Percentiles rank a stretch among this genome's conserved stretches.
These are phyloP conservation scores for Schoenoplectus triqueter DNA, from an alignment of 202 grass and related monocot species.

Conservation along the genomic window DNA sequence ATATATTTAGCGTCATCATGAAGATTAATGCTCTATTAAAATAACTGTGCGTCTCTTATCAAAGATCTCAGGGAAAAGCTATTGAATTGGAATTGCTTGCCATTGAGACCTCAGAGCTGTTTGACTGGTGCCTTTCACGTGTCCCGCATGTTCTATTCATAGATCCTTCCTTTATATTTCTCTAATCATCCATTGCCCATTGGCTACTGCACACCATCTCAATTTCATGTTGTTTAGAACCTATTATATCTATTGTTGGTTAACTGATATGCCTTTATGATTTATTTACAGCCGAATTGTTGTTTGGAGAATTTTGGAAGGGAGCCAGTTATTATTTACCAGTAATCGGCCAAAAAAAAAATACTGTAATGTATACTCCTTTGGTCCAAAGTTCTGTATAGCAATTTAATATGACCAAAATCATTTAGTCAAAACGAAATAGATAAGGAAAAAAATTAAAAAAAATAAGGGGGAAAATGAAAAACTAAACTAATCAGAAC, in stretches of 20 bases:
- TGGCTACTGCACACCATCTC: not conserved
- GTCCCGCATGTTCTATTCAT: not conserved
- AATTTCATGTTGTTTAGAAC: too few relatives aligned
- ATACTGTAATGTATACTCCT: constrained; percentile 31
- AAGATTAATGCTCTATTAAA: too few relatives aligned
- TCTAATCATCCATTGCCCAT: not conserved
- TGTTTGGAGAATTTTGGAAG: not conserved
- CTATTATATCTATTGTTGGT: too few relatives aligned
- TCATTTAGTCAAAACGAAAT: constrained; percentile 37
- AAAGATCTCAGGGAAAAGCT: too few relatives aligned
- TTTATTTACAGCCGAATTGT: not conserved
- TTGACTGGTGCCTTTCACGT: not conserved
- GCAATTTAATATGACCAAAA: constrained; percentile 37
- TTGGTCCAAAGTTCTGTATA: constrained; percentile 27
- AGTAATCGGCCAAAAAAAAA: not conserved
- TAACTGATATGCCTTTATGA: too few relatives aligned
- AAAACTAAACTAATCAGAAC: constrained; percentile 43
- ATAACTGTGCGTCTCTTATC: too few relatives aligned
- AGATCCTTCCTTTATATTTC: not conserved
- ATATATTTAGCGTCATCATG: too few relatives aligned
- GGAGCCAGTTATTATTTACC: not conserved
- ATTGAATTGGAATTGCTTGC: not conserved
- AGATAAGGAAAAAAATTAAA: not conserved
- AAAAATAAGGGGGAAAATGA: not conserved
- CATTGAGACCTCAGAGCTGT: too few relatives aligned